These are phyloP conservation scores for Aristolochia contorta DNA, from an alignment of 164 flowering plant species.

Conservation along the genomic window DNA sequence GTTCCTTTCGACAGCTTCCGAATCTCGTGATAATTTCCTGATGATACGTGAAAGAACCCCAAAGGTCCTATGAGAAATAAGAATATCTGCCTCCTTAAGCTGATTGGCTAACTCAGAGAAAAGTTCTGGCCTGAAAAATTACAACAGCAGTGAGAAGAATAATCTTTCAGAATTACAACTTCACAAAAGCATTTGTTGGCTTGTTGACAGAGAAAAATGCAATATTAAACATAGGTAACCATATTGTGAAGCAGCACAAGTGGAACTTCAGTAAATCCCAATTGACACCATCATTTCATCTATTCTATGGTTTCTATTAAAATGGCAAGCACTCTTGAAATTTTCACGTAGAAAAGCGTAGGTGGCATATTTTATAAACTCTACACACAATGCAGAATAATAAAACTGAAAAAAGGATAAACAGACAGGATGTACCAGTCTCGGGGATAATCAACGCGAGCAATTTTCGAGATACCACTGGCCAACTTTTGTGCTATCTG, in stretches of 20 bases:
- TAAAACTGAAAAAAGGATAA: background rate
- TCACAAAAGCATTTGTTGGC: no score
- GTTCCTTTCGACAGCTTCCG: constrained; percentile 68
- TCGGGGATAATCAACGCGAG: constrained; percentile 92
- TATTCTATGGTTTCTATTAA: no score
- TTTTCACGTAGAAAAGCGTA: no score
- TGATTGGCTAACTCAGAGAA: constrained; percentile 66
- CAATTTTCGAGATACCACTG: constrained; percentile 84
- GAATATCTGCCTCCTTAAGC: constrained; percentile 75
- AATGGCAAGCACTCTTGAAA: no score
- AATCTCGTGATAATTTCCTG: constrained; percentile 92
- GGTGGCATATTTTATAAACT: no score
- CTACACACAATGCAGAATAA: no score
- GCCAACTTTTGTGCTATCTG: constrained; percentile 87
- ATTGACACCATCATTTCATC: no score
- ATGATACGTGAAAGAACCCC: constrained; percentile 77
- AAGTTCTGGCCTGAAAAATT: constrained; percentile 66
- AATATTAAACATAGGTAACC: no score
- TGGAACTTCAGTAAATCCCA: no score
- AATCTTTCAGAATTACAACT: no score
- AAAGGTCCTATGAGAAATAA: constrained; percentile 75
- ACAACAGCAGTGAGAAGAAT: constrained; percentile 1
- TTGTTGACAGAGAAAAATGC: no score
- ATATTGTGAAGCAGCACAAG: no score
- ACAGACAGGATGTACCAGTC: constrained; percentile 52